phyloP scores from a whole-genome alignment of 495 filamentous ascomycete species.

The Daldinia childiae region DNA sequence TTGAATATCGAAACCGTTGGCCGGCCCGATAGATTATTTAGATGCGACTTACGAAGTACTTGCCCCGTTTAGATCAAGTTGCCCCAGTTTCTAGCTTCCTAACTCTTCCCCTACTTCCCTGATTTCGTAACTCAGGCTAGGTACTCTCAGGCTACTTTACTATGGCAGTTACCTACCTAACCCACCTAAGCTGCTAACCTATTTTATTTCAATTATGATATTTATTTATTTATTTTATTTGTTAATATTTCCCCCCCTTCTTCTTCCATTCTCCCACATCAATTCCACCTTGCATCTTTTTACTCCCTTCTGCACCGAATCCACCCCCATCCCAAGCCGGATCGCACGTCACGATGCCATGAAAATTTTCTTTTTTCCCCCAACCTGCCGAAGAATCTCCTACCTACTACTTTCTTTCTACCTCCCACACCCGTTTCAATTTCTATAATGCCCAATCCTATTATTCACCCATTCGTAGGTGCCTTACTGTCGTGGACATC shows the following conservation, averaged over 20 bases:
- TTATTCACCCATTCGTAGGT: conserved; percentile 24
- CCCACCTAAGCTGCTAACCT: conserved; percentile 6
- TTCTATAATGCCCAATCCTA: conserved; percentile 36
- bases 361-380: conserved; percentile 42
- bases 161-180: conserved; percentile 1
- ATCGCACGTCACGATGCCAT: conserved; percentile 40
- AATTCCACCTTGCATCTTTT: conserved; percentile 25
- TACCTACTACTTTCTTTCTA: conserved; percentile 2
- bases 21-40: conserved; percentile 35
- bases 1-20: conserved; percentile 26
- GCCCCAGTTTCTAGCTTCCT: not conserved
- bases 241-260: conserved; percentile 8
- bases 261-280: conserved; percentile 13
- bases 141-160: conserved; percentile 4
- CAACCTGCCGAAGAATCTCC: conserved; percentile 38
- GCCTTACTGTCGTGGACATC: conserved; percentile 32
- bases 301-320: conserved; percentile 34
- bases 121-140: conserved; percentile 6
- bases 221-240: conserved; percentile 6
- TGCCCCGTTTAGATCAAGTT: conserved; percentile 30
- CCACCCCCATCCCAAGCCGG: conserved; percentile 34
- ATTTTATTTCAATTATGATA: conserved; percentile 21
- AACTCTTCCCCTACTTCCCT: too few relatives aligned
- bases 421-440: conserved; percentile 22
- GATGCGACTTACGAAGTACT: conserved; percentile 23